Evolutionary conservation across 2,329 filamentous ascomycete species (phyloP).

Genomic region (Geosmithia morbida): DNA sequence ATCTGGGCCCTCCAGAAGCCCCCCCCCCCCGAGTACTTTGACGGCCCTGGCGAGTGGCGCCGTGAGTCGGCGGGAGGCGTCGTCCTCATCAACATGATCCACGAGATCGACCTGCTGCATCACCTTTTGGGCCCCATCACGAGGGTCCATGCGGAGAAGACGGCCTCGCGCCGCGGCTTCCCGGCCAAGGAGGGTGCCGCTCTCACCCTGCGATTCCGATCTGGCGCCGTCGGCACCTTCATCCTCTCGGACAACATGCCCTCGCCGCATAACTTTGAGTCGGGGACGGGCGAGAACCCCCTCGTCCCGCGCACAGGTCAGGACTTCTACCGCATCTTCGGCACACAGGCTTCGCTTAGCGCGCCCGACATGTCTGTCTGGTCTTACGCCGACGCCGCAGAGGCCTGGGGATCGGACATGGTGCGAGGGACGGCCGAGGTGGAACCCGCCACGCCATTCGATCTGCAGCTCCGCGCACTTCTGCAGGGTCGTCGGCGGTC

Average conservation of each 20-base stretch:
- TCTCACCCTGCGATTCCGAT: constrained; percentile 34
- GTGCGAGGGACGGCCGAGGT: constrained; percentile 11
- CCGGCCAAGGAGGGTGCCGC: constrained; percentile 42
- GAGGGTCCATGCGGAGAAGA: constrained; percentile 34
- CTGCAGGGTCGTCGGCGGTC: constrained; percentile 27
- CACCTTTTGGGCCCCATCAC: constrained; percentile 38
- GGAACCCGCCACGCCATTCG: constrained; percentile 23
- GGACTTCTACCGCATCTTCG: constrained; percentile 41
- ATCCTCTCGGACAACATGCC: constrained; percentile 36
- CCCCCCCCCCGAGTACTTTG: constrained; percentile 30
- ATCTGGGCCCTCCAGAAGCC: constrained; percentile 41
- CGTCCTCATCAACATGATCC: constrained; percentile 43
- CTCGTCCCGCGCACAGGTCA: constrained; percentile 24
- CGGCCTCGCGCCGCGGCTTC: constrained; percentile 24
- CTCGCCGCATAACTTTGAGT: constrained; percentile 38
- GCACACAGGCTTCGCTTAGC: constrained; percentile 32
- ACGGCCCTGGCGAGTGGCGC: constrained; percentile 31
- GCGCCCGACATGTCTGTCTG: constrained; percentile 36
- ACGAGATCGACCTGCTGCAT: constrained; percentile 44
- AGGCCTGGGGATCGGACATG: constrained; percentile 26
- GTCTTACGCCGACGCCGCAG: constrained; percentile 23
- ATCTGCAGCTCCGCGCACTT: constrained; percentile 37
- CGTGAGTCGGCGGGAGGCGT: constrained; percentile 31
- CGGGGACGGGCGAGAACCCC: constrained; percentile 44
- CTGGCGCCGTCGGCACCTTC: constrained; percentile 41